phyloP scores from a whole-genome alignment of 164 flowering plant genomes.

The Houttuynia cordata region DNA sequence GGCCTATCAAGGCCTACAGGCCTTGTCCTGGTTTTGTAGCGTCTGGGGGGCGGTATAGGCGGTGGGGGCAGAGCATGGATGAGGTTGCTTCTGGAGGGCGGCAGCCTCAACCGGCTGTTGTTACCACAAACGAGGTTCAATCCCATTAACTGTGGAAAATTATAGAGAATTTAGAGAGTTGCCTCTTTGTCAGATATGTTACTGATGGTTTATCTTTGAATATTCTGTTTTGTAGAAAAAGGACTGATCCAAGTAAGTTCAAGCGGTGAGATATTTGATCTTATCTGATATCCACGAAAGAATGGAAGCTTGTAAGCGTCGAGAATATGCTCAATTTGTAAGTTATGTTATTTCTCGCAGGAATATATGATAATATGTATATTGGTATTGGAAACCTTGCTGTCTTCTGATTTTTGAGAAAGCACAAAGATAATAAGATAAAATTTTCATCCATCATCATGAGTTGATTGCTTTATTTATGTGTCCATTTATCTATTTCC shows the following conservation, averaged over 20 bases:
- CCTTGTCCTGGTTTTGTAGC: slow-evolving; percentile 87
- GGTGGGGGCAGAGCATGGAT: slow-evolving; percentile 93
- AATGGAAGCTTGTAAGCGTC: too few relatives aligned
- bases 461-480: not conserved
- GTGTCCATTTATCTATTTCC: not conserved
- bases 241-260: not conserved
- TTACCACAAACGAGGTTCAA: slow-evolving; percentile 13
- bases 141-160: slow-evolving; percentile 4
- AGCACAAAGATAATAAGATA: not conserved
- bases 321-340: not conserved
- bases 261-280: not conserved
- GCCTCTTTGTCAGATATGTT: too few relatives aligned
- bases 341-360: not conserved
- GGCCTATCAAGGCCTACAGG: slow-evolving; percentile 97
- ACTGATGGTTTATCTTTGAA: not conserved
- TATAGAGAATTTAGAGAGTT: not conserved
- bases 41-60: slow-evolving; percentile 77
- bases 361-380: not conserved
- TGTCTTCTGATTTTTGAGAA: not conserved
- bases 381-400: not conserved
- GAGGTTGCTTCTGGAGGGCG: slow-evolving; percentile 72
- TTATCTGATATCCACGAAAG: too few relatives aligned
- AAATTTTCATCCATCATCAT: not conserved
- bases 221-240: not conserved
- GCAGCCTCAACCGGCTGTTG: slow-evolving; percentile 12